Base-by-base conservation (phyloP, 768 basidiomycete species). In the Gyrodon lividus region DNA sequence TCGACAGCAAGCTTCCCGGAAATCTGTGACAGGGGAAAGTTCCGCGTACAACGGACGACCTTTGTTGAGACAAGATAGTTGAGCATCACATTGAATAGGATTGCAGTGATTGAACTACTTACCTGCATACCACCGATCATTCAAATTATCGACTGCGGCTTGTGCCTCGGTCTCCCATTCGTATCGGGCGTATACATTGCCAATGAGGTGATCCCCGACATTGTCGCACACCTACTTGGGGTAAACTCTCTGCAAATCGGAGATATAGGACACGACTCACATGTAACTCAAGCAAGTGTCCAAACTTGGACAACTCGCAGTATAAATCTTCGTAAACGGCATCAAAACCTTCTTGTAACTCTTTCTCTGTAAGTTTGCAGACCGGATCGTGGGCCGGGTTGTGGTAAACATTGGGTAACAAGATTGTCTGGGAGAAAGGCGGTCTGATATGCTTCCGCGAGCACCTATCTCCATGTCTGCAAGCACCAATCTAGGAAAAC, bases 151-250 rank as follows among this genome's bases (percentile, higher is more conserved):
- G 6, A 98, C 92, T 2, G 96, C 96, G 26, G 86, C 76, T 63
- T 93, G 89, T 8, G 96, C 96, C 67, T 99, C 96, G 0, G 94
- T 94, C 72, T 99, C 96, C 94, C 93, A 97, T 64, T 99, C 96
- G 64, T 91, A 99, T 20, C 96, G 84, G 4, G 95, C 96, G 66
- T 99, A 99, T 2, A 99, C 96, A 61, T 98, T 97, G 20, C 95
- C 95, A 62, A 96, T 92, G 22, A 98, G 77, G 66, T 99, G 96
- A 66, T 98, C 97, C n/a, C 97, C 97, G 30, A 99, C 95, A 65
- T 99, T 99, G 73, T 99, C 96, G 65, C 96, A 99, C 12, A 99
- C 88, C 88, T 90, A 38, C 7, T 16, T 3, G 37, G 22, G 37
- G 9, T 57, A 31, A 55, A 14, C 46, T 8, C 14, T 47, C 20